These are phyloP conservation scores for Phytophthora melonis DNA, from an alignment of 352 stramenopile genomes.

Conservation along the genomic window DNA sequence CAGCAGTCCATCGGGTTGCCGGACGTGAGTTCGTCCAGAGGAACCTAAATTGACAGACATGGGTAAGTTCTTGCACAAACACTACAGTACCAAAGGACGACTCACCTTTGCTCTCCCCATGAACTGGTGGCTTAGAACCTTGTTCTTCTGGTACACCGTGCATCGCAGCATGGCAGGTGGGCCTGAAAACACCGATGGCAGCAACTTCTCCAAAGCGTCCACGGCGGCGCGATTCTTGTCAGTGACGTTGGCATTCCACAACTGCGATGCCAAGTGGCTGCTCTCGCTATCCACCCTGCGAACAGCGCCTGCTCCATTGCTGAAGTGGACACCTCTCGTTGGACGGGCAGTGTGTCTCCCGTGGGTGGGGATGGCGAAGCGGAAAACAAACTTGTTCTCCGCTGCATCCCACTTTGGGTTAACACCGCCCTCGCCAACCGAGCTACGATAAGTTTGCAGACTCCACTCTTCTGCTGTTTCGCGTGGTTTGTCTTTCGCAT, in stretches of 20 bases:
- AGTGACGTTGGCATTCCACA: conserved; percentile 55
- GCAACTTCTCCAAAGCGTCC: conserved; percentile 62
- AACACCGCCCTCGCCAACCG: conserved; percentile 55
- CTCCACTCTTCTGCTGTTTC: conserved; percentile 72
- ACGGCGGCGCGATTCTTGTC: conserved; percentile 44
- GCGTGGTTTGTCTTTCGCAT: conserved; percentile 37
- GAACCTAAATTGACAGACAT: conserved; percentile 40
- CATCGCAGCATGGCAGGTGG: conserved; percentile 68
- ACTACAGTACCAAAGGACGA: too few relatives aligned
- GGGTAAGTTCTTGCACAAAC: conserved; percentile 4
- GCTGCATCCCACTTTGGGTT: conserved; percentile 62
- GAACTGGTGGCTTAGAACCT: conserved; percentile 78
- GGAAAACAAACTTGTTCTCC: conserved; percentile 75
- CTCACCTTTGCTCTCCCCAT: conserved; percentile 75
- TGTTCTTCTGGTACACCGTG: conserved; percentile 84
- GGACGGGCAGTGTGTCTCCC: conserved; percentile 44
- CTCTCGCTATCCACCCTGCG: conserved; percentile 20
- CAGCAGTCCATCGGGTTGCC: conserved; percentile 74
- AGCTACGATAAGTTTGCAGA: conserved; percentile 79
- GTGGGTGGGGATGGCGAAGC: conserved; percentile 83
- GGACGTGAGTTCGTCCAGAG: conserved; percentile 63
- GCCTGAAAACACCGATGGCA: conserved; percentile 70
- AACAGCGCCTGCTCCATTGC: neutral
- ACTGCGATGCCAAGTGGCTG: conserved; percentile 32
- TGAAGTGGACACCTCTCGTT: conserved; percentile 24